A percentile compares a stretch with the other conserved stretches of the same genome.
These are phyloP conservation scores for Rhododendron kiyosumense DNA, from an alignment of 148 eudicot genomes.

Conservation along the genomic window DNA sequence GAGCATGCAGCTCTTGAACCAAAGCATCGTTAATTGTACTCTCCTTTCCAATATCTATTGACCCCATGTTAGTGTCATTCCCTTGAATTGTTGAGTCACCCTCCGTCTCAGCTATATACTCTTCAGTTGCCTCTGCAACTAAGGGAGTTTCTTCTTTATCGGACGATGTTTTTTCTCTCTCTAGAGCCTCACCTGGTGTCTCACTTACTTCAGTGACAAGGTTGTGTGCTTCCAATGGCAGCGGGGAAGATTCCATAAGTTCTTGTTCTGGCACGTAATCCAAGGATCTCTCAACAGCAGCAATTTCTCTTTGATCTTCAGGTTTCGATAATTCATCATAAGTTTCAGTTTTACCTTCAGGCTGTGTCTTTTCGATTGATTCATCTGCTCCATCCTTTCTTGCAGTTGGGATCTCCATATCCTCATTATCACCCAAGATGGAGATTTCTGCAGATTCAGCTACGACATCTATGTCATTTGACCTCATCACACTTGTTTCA, in stretches of 20 bases:
- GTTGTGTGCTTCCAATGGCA: slow-evolving; percentile 9
- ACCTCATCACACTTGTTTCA: slow-evolving; percentile 2
- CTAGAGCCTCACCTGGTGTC: slow-evolving; percentile 4
- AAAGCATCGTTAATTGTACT: not conserved
- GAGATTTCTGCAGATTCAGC: not conserved
- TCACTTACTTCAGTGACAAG: not conserved
- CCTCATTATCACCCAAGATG: not conserved
- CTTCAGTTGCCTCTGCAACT: slow-evolving; percentile 5
- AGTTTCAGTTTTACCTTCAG: not conserved
- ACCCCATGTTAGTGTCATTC: not conserved
- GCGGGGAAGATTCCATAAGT: not conserved
- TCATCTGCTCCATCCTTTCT: slow-evolving; percentile 5
- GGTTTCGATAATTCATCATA: not conserved
- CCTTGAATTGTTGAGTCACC: not conserved
- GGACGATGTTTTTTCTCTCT: not conserved
- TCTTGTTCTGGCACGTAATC: not conserved
- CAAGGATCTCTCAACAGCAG: not conserved
- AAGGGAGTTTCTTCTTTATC: not conserved
- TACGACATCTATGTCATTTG: not conserved
- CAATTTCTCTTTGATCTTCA: not conserved
- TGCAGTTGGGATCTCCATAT: not conserved
- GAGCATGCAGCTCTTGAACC: not conserved
- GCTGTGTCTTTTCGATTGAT: not conserved
- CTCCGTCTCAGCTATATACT: not conserved
- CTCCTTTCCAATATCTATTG: slow-evolving; percentile 8